Conservation (phyloP, 768 basidiomycete species). For the Macrolepiota dolichaula region DNA sequence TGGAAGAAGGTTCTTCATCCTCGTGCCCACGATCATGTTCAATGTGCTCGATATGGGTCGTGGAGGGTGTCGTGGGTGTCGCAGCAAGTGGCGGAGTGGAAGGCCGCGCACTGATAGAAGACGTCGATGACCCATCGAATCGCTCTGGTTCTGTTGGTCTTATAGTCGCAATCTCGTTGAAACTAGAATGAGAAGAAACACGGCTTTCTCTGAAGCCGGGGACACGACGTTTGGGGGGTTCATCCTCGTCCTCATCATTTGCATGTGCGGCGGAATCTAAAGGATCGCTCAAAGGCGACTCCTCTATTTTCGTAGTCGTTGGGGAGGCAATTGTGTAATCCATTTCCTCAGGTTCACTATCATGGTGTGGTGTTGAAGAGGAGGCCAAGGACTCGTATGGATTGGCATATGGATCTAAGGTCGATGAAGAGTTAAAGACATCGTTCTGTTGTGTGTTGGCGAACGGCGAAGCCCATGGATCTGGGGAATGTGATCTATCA, state of each 20-base stretch:
- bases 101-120: constrained; percentile 11
- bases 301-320: constrained; percentile 14
- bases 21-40: background rate
- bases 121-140: constrained; percentile 13
- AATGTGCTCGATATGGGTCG: background rate
- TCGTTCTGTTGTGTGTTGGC: constrained; percentile 30
- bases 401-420: constrained; percentile 20
- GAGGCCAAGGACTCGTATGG: constrained; percentile 22
- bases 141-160: constrained; percentile 29
- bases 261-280: constrained; percentile 25
- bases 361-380: background rate
- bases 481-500: constrained; percentile 59
- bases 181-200: constrained; percentile 22
- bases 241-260: constrained; percentile 29
- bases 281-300: constrained; percentile 28
- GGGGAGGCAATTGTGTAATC: background rate
- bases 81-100: background rate
- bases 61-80: background rate
- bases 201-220: constrained; percentile 59
- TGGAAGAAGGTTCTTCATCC: background rate
- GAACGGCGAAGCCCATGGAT: constrained; percentile 72
- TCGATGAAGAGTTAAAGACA: constrained; percentile 22
- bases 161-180: constrained; percentile 43
- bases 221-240: constrained; percentile 28
- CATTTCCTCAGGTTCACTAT: constrained; percentile 15